Conservation (phyloP, 192 early-diverging fungal species). For the Gaertneriomyces semiglobifer region DNA sequence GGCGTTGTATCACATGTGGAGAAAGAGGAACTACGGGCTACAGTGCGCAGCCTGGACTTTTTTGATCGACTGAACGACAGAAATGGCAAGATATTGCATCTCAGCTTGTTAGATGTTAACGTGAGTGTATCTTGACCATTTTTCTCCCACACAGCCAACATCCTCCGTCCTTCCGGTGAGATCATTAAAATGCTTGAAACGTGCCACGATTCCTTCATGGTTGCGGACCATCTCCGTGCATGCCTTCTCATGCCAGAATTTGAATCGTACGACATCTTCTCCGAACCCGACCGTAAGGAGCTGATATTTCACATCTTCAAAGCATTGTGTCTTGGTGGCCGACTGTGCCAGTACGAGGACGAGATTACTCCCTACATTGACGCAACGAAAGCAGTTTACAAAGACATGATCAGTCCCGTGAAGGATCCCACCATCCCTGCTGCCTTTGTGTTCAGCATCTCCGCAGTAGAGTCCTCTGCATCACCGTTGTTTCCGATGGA, state of each 20-base stretch:
- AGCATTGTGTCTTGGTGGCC: conserved; percentile 46
- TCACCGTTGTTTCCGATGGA: conserved; percentile 54
- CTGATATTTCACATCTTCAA: conserved; percentile 55
- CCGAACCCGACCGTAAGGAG: conserved; percentile 41
- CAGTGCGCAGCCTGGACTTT: conserved; percentile 41
- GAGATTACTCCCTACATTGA: conserved; percentile 43
- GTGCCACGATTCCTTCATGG: conserved; percentile 41
- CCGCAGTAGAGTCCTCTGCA: conserved; percentile 30
- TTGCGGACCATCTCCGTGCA: conserved; percentile 50
- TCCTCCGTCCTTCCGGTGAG: conserved; percentile 38
- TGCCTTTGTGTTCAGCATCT: conserved; percentile 42
- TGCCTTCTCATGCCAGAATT: conserved; percentile 42
- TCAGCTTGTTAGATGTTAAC: background rate
- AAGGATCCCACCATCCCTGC: conserved; percentile 37
- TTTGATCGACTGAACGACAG: conserved; percentile 40
- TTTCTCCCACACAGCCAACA: conserved; percentile 6
- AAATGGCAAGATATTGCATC: background rate
- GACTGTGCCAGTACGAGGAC: conserved; percentile 57
- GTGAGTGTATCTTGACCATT: background rate
- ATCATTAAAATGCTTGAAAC: conserved; percentile 54
- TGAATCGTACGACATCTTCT: conserved; percentile 38
- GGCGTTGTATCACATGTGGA: conserved; percentile 39
- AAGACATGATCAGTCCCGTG: conserved; percentile 51
- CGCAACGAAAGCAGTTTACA: conserved; percentile 47
- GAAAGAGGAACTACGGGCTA: conserved; percentile 32